phyloP scores from a whole-genome alignment of 192 early-diverging fungal genomes.

The Backusella circina region DNA sequence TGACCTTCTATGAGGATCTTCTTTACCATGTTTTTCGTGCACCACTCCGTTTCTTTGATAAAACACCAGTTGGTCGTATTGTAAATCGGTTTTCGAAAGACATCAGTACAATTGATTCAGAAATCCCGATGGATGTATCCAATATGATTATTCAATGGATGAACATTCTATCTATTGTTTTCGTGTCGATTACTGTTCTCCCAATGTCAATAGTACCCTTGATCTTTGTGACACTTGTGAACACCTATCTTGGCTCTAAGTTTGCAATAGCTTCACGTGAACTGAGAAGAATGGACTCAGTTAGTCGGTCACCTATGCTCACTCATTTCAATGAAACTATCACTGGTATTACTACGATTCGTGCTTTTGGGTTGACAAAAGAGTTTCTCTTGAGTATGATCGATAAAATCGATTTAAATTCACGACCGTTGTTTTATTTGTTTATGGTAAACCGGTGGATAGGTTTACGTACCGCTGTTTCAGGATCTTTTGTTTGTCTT shows the following conservation, averaged over 20 bases:
- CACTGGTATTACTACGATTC: constrained; percentile 71
- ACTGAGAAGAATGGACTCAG: constrained; percentile 81
- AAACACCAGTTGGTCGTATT: constrained; percentile 80
- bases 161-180: constrained; percentile 46
- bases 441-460: constrained; percentile 87
- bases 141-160: constrained; percentile 45
- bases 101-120: constrained; percentile 71
- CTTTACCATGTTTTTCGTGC: constrained; percentile 58
- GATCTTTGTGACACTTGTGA: constrained; percentile 32
- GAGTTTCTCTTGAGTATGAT: constrained; percentile 57
- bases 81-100: constrained; percentile 90
- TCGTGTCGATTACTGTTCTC: constrained; percentile 55
- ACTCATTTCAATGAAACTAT: constrained; percentile 73
- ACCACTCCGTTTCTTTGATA: constrained; percentile 84
- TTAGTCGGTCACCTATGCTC: constrained; percentile 69
- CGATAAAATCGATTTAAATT: constrained; percentile 45
- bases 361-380: constrained; percentile 74
- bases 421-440: constrained; percentile 74
- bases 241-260: constrained; percentile 51
- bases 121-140: constrained; percentile 43
- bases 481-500: constrained; percentile 68
- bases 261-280: constrained; percentile 66
- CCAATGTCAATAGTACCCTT: constrained; percentile 58
- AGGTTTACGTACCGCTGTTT: constrained; percentile 69
- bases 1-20: constrained; percentile 50